Conservation (phyloP, 306 rosid species). For the Herpetospermum pedunculosum region DNA sequence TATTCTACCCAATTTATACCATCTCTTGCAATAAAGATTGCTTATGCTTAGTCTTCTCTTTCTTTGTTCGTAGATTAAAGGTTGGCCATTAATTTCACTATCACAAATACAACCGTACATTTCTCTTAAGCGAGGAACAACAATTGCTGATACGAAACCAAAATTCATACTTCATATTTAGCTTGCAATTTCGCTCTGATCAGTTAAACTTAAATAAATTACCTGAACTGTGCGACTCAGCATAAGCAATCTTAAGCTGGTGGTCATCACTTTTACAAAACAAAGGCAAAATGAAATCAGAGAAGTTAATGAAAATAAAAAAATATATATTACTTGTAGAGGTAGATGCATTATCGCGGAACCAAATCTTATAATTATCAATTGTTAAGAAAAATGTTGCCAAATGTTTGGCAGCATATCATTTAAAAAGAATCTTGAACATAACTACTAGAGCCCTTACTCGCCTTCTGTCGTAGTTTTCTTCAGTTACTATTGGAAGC, state of each 20-base stretch:
- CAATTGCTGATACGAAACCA: background rate
- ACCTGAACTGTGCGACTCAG: background rate
- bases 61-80: background rate
- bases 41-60: background rate
- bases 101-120: background rate
- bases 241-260: background rate
- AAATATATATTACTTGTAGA: background rate
- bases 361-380: background rate
- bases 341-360: background rate
- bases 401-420: background rate
- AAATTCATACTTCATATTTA: background rate
- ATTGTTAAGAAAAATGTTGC: background rate
- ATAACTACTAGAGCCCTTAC: conserved; percentile 2
- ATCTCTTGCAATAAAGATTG: background rate
- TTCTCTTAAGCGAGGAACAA: background rate
- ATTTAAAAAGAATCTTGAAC: background rate
- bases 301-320: background rate
- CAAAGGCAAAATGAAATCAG: background rate
- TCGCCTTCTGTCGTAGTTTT: background rate
- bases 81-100: background rate
- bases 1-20: background rate
- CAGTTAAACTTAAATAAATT: background rate
- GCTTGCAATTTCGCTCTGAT: background rate
- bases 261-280: background rate
- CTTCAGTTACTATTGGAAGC: background rate